These are phyloP conservation scores for Vigna unguiculata DNA, from an alignment of 306 rosid genomes.

Conservation along the genomic window DNA sequence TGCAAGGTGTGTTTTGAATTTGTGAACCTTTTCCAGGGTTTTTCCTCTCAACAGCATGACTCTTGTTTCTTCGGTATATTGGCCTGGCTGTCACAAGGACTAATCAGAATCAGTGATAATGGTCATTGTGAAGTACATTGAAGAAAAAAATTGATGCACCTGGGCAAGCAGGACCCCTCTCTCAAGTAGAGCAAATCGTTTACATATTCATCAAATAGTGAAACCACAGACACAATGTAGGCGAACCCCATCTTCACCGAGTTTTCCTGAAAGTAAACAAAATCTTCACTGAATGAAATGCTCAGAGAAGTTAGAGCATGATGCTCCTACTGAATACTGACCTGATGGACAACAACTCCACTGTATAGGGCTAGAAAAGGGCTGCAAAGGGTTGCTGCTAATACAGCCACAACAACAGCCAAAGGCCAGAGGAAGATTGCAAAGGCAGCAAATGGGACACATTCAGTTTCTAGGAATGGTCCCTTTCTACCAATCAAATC, in stretches of 20 bases:
- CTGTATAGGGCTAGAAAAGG: slow-evolving; percentile 69
- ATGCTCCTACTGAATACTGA: slow-evolving; percentile 41
- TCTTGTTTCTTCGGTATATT: slow-evolving; percentile 54
- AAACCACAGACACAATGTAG: slow-evolving; percentile 69
- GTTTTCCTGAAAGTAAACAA: slow-evolving; percentile 57
- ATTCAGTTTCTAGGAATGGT: slow-evolving; percentile 80
- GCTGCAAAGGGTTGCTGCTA: slow-evolving; percentile 62
- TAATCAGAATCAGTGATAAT: slow-evolving; percentile 43
- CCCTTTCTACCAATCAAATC: slow-evolving; percentile 89
- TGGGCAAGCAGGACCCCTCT: slow-evolving; percentile 88
- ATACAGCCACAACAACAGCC: slow-evolving; percentile 69
- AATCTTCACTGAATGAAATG: not conserved
- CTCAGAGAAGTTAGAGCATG: slow-evolving; percentile 16
- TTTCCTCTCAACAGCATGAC: slow-evolving; percentile 34
- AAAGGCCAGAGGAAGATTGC: slow-evolving; percentile 87
- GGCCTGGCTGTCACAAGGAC: slow-evolving; percentile 83
- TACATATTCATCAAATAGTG: slow-evolving; percentile 82
- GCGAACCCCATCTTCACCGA: slow-evolving; percentile 75
- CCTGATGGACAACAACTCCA: slow-evolving; percentile 83
- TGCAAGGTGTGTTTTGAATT: slow-evolving; percentile 54
- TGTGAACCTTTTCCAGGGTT: slow-evolving; percentile 35
- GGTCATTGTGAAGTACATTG: too few relatives aligned
- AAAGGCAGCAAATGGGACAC: slow-evolving; percentile 88
- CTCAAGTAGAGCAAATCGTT: slow-evolving; percentile 82
- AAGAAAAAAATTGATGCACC: slow-evolving; percentile 49